Percentiles rank a stretch among this genome's conserved stretches.
Evolutionary conservation across 2,329 filamentous ascomycete species (phyloP).

Genomic region (Colletotrichum gloeosporioides): DNA sequence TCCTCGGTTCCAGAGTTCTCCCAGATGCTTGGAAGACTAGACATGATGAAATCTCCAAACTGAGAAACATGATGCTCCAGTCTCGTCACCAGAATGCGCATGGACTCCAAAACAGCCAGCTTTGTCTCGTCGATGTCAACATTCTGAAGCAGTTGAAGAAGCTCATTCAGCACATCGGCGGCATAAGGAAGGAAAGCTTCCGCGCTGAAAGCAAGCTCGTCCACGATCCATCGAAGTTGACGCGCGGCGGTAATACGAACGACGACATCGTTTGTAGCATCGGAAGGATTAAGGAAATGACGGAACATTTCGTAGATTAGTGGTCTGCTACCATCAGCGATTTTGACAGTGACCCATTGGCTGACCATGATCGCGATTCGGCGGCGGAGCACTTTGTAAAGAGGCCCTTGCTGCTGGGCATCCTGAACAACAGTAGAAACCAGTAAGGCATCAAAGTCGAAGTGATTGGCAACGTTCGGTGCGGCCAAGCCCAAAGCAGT

Average conservation of each 20-base stretch:
- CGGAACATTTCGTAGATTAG: conserved; percentile 89
- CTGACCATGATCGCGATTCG: conserved; percentile 88
- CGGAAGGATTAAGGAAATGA: conserved; percentile 79
- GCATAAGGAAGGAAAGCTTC: conserved; percentile 80
- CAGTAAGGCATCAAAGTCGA: conserved; percentile 87
- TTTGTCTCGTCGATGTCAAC: conserved; percentile 88
- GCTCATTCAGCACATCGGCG: conserved; percentile 70
- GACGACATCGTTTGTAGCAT: conserved; percentile 85
- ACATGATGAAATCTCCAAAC: conserved; percentile 82
- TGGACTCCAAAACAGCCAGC: conserved; percentile 86
- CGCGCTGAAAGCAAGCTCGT: conserved; percentile 83
- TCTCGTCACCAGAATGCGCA: conserved; percentile 79
- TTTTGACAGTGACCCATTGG: conserved; percentile 85
- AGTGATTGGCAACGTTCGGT: conserved; percentile 71
- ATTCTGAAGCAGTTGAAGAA: conserved; percentile 80
- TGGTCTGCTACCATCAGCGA: conserved; percentile 70
- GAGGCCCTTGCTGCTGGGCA: conserved; percentile 65
- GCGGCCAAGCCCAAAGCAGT: conserved; percentile 89
- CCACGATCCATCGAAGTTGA: conserved; percentile 79
- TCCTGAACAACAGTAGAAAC: conserved; percentile 78
- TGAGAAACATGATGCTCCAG: conserved; percentile 75
- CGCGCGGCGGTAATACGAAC: conserved; percentile 90
- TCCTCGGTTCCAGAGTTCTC: conserved; percentile 79
- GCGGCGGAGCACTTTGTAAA: conserved; percentile 83
- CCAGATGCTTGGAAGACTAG: conserved; percentile 83